Evolutionary conservation across 768 basidiomycete species (phyloP), one percentile per base, ranked within the genome.

Genomic region (Coprinopsis sp.): DNA sequence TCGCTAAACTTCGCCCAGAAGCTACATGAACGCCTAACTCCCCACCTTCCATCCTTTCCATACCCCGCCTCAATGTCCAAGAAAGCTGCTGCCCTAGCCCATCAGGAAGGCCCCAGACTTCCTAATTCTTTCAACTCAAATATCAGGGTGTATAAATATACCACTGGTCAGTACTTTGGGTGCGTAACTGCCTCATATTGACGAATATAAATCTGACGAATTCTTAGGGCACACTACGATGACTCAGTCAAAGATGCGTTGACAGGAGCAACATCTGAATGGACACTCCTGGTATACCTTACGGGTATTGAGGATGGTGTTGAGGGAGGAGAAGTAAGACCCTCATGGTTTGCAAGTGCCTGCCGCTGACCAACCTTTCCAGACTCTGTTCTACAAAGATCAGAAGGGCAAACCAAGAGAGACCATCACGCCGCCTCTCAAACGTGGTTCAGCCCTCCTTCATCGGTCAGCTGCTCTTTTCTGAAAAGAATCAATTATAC

Each of bases 231-330:
- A 12, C 87, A 88, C 59, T 89, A 87, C 54, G 86, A 89, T 52
- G 85, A 86, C 55, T 78, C 79, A 16, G 78, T 84, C 22, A 70
- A 71, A 6, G 84, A 85, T 57, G 46, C 71, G 3, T 56, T 68
- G 42, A 81, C 82, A 6, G 81, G 81, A 3, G 71, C 74, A 1
- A 78, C 74, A 58, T 85, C 82, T 27, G 84, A 87, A 59, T 89
- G 87, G 87, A 90, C 87, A 0, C 61, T 89, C 29, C 62, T 90
- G 21, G 71, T 89, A 21, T 89, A 89, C 57, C 60, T 90, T 27
- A 81, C 82, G 4, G 87, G 87, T 1, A 59, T 59, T 4, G 82
- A 88, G 55, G 85, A 87, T 56, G 85, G 84, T 14, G 78, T 89
- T 2, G 71, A 80, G 55, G 85, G 85, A 25, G 84, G 85, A 5